Evolutionary conservation across 768 basidiomycete genomes (phyloP), one percentile per base, ranked within the genome.

Genomic region (Pleurotus cornucopiae): DNA sequence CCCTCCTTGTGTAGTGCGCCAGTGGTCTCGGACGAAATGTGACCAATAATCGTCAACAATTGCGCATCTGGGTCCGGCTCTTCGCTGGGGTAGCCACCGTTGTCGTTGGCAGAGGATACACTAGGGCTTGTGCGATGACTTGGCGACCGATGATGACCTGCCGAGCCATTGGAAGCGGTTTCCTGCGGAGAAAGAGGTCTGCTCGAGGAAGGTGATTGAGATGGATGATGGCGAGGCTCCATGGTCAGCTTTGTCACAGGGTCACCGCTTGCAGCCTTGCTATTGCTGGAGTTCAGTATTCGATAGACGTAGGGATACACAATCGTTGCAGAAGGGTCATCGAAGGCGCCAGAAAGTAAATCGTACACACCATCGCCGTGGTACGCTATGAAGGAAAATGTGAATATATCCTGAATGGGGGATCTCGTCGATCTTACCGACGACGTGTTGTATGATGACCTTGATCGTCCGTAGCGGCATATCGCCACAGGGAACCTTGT

Each of bases 401-500:
- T 39, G 71, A 62, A 43, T 45, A 55, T 16, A 57, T 44, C 48
- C 49, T 13, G 14, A 37, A 4, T 16, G 26, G 55, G 21, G n/a
- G 4, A 23, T 4, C 11, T 44, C 23, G 21, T 5, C 16, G 20
- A 14, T 83, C 94, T 76, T 61, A 95, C 94, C 90, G 63, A 98
- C 92, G 55, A 98, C 83, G 68, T 96, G 94, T 71, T 98, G 97
- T 37, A 99, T 91, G 63, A 99, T 92, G 41, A 97, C 95, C 76
- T 99, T 99, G 69, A 98, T 91, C 2, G 97, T 98, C 59, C 97
- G 79, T 57, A 99, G 71, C 2, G 97, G 97, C 95, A 98, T 95
- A 65, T 99, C 97, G 21, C 94, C 95, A 66, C 95, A 89, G 2
- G 97, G 95, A 1, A 98, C 84, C 60, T 88, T 89, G 66, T 91